A percentile compares a stretch with the other conserved stretches of the same genome.
Evolutionary conservation across 768 basidiomycete genomes (phyloP).

Genomic region (Fistulinella prunicolor): DNA sequence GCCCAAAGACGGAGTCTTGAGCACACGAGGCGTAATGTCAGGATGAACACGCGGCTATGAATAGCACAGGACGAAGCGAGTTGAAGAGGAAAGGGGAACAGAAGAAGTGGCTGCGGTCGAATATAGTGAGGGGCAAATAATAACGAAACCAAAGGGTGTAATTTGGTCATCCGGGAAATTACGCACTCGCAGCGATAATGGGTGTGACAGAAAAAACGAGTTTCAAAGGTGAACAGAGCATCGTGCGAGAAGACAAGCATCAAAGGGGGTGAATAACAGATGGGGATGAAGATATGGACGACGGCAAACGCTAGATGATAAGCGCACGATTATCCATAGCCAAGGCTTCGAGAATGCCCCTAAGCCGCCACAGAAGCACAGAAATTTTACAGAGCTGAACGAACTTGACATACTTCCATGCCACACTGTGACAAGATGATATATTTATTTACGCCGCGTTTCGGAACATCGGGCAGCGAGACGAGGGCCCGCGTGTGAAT

Average conservation of each 20-base stretch:
- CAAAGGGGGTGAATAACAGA: background rate
- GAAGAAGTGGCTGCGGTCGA: background rate
- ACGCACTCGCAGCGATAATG: conserved; percentile 8
- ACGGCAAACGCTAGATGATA: conserved; percentile 15
- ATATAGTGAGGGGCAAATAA: background rate
- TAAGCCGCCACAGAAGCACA: conserved; percentile 27
- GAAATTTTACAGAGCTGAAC: conserved; percentile 21
- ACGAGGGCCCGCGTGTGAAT: conserved; percentile 18
- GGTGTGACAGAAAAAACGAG: background rate
- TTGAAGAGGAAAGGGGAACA: conserved; percentile 1
- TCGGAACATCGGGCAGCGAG: conserved; percentile 11
- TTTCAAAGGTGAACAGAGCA: background rate
- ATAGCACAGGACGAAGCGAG: conserved; percentile 3
- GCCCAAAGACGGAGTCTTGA: conserved; percentile 2
- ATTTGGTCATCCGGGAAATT: conserved; percentile 3
- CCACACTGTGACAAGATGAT: conserved; percentile 16
- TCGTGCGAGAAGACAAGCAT: background rate
- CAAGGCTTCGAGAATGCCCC: conserved; percentile 18
- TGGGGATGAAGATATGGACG: background rate
- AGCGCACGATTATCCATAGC: conserved; percentile 25
- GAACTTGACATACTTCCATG: conserved; percentile 18
- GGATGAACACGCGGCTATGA: background rate
- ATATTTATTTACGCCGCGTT: conserved; percentile 18
- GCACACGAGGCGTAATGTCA: conserved; percentile 9
- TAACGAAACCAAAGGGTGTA: background rate